Base-by-base conservation (phyloP, 176 grass and related monocot species). In the Dactylis glomerata region DNA sequence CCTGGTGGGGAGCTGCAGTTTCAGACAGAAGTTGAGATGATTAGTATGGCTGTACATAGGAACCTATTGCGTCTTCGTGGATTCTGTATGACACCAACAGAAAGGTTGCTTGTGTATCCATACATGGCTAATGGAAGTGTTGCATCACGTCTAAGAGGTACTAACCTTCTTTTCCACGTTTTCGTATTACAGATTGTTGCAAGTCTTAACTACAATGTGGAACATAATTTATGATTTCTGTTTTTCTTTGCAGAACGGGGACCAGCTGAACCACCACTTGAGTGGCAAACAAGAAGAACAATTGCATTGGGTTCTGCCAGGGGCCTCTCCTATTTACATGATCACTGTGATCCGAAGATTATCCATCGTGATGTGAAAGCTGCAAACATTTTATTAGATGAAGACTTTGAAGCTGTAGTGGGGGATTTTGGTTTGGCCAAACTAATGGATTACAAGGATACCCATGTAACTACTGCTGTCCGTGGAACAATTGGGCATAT, bases 381-480 rank as follows among this genome's bases (percentile, higher is more conserved):
- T 81, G 93, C 93, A 36, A 95, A 95, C 80, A 95, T 95, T 84
- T 84, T 95, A 79, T 83, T 95, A 34, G 93, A 95, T 81, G 93
- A 95, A 88, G 93, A 95, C 23, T 95, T 81, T 5, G 93, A 95
- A 85, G 93, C 93, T 54, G 93, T 95, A 76, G 93, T 95, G 20
- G 93, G 93, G 14, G 93, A 95, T 88, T 95, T 95, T 78, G 93
- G 93, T 83, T 88, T 95, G 79, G 93, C 93, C 5, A 95, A 90
- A 90, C 86, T 95, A 77, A 92, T 95, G 90, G 91, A 97, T 86
- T 97, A 97, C 82, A 97, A 97, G 84, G 94, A 97, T 88, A 97
- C 94, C 47, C 94, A 97, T 92, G 94, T 97, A 59, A 97, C 94
- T 27, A 97, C 94, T 23, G 94, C 94, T 2, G 94, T 97, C 44